Conservation (phyloP, 23 red algal genomes). For the Agarophyton chilense region DNA sequence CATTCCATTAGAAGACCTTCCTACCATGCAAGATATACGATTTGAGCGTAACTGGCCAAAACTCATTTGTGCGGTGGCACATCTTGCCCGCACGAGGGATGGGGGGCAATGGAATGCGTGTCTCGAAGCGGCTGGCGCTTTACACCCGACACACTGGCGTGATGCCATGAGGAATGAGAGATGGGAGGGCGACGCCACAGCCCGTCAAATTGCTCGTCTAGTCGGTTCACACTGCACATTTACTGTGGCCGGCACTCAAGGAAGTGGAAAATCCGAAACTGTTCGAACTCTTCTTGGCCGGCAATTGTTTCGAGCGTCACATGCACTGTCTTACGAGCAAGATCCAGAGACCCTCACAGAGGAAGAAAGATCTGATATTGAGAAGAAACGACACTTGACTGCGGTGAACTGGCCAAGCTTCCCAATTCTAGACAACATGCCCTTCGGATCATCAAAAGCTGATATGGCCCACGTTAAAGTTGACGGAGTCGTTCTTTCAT, state of each 20-base stretch:
- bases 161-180: constrained; percentile 21
- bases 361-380: not conserved
- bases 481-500: constrained; percentile 22
- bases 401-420: constrained; percentile 32
- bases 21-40: constrained; percentile 13
- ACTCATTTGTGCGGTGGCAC: constrained; percentile 26
- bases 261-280: constrained; percentile 48
- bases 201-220: not conserved
- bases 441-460: constrained; percentile 1
- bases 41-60: constrained; percentile 27
- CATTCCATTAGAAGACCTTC: not conserved
- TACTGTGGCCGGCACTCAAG: constrained; percentile 45
- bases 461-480: constrained; percentile 28
- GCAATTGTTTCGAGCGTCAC: not conserved
- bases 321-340: constrained; percentile 23
- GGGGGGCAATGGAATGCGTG: constrained; percentile 12
- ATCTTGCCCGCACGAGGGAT: constrained; percentile 15
- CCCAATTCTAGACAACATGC: constrained; percentile 9
- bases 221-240: constrained; percentile 4
- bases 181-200: constrained; percentile 6
- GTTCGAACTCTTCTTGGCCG: constrained; percentile 11
- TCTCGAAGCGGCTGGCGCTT: not conserved
- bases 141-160: constrained; percentile 10
- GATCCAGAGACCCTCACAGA: not conserved
- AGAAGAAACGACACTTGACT: constrained; percentile 20